phyloP scores from a whole-genome alignment of 352 stramenopile species.

The Pythium apleroticum region DNA sequence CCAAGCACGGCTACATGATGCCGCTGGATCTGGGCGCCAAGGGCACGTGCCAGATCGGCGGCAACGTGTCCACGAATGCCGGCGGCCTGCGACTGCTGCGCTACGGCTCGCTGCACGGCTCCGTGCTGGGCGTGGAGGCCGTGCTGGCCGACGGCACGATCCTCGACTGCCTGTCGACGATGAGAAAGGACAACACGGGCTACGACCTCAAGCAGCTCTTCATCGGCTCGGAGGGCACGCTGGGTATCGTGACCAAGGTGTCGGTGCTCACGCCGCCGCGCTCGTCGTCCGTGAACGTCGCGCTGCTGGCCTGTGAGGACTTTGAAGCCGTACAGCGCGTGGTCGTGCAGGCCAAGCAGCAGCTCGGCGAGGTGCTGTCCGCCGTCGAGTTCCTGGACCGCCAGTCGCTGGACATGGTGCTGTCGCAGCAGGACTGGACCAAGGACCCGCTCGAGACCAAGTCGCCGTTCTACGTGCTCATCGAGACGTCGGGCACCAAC shows the following conservation, averaged over 20 bases:
- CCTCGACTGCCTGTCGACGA: slow-evolving; percentile 90
- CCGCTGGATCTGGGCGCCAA: slow-evolving; percentile 97
- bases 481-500: slow-evolving; percentile 95
- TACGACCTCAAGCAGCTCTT: slow-evolving; percentile 98
- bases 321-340: slow-evolving; percentile 85
- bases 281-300: slow-evolving; percentile 83
- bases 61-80: slow-evolving; percentile 96
- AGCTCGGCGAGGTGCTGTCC: slow-evolving; percentile 93
- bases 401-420: slow-evolving; percentile 86
- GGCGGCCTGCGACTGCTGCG: slow-evolving; percentile 93
- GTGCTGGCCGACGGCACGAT: slow-evolving; percentile 91
- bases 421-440: slow-evolving; percentile 62
- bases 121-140: slow-evolving; percentile 94
- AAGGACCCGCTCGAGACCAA: slow-evolving; percentile 64
- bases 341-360: slow-evolving; percentile 81
- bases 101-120: slow-evolving; percentile 94
- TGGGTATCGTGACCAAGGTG: slow-evolving; percentile 95
- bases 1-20: slow-evolving; percentile 88
- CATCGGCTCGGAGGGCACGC: slow-evolving; percentile 95
- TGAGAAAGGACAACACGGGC: slow-evolving; percentile 98
- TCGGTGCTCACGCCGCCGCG: slow-evolving; percentile 72
- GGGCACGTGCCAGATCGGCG: slow-evolving; percentile 96
- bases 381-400: slow-evolving; percentile 97
- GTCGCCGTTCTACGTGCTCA: slow-evolving; percentile 92
- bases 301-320: slow-evolving; percentile 88